Percentiles rank a stretch among this genome's conserved stretches.
These are phyloP conservation scores for Lignosus rhinocerotis DNA, from an alignment of 1,284 basidiomycete species.

Conservation along the genomic window DNA sequence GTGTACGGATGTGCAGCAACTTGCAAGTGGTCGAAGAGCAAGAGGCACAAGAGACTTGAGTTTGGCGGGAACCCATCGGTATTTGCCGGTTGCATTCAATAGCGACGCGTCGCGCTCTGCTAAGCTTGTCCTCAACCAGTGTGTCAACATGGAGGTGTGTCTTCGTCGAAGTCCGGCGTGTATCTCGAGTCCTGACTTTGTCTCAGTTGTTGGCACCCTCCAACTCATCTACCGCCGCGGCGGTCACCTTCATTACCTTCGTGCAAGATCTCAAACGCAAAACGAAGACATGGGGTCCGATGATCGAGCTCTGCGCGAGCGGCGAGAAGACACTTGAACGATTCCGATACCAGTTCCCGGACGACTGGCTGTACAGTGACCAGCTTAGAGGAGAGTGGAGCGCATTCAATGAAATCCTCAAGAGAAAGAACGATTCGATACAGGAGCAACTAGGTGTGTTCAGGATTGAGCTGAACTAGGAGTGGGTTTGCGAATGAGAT, in stretches of 20 bases:
- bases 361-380: slow-evolving; percentile 98
- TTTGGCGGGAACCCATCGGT: slow-evolving; percentile 20
- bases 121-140: slow-evolving; percentile 27
- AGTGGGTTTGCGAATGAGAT: background rate
- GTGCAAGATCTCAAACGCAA: slow-evolving; percentile 98
- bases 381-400: slow-evolving; percentile 98
- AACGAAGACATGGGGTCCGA: slow-evolving; percentile 95
- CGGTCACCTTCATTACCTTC: slow-evolving; percentile 98
- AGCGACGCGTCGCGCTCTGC: slow-evolving; percentile 34
- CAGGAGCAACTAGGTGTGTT: slow-evolving; percentile 89
- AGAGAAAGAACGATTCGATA: slow-evolving; percentile 97
- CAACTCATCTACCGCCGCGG: slow-evolving; percentile 91
- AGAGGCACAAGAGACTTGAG: slow-evolving; percentile 3
- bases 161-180: background rate
- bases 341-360: slow-evolving; percentile 94
- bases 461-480: background rate
- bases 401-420: slow-evolving; percentile 96
- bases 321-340: slow-evolving; percentile 97
- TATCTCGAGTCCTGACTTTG: background rate
- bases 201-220: slow-evolving; percentile 47
- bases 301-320: slow-evolving; percentile 91
- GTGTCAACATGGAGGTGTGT: slow-evolving; percentile 38
- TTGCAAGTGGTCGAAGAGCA: slow-evolving; percentile 15
- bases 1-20: slow-evolving; percentile 13
- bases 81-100: slow-evolving; percentile 23